phyloP scores from a whole-genome alignment of 2,329 filamentous ascomycete species.

The Ophiostoma quercus region DNA sequence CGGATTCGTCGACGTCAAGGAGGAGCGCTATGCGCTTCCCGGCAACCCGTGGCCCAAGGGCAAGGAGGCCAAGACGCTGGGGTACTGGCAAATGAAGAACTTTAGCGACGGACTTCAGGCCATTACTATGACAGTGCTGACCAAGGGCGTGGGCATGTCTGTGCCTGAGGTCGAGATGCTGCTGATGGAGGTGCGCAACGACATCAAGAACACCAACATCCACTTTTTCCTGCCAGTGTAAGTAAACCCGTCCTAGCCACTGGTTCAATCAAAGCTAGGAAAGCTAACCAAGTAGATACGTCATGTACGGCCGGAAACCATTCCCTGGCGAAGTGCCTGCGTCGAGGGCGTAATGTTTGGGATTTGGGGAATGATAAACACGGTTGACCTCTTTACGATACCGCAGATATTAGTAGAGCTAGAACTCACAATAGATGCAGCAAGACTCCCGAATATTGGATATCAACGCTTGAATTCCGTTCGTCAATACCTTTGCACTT shows the following conservation, averaged over 20 bases:
- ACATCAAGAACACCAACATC: conserved; percentile 27
- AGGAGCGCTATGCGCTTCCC: conserved; percentile 31
- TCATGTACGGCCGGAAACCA: conserved; percentile 29
- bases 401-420: not conserved
- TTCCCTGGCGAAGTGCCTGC: conserved; percentile 19
- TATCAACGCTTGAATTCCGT: too few species aligned
- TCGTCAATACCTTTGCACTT: too few species aligned
- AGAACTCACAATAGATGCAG: too few species aligned
- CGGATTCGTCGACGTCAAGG: conserved; percentile 33
- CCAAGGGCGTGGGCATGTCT: conserved; percentile 30
- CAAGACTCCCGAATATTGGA: too few species aligned
- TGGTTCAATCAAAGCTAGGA: too few species aligned
- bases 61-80: conserved; percentile 30
- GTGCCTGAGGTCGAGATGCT: conserved; percentile 30
- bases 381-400: not conserved
- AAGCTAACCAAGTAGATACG: conserved; percentile 16
- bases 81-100: conserved; percentile 33
- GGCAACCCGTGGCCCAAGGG: conserved; percentile 34
- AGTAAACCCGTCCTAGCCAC: not conserved
- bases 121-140: conserved; percentile 31
- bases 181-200: conserved; percentile 28
- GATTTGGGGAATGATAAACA: not conserved
- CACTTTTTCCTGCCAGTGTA: conserved; percentile 29
- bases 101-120: conserved; percentile 32
- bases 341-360: not conserved